These are phyloP conservation scores for Neurospora africana DNA, from an alignment of 495 filamentous ascomycete genomes.

Conservation along the genomic window DNA sequence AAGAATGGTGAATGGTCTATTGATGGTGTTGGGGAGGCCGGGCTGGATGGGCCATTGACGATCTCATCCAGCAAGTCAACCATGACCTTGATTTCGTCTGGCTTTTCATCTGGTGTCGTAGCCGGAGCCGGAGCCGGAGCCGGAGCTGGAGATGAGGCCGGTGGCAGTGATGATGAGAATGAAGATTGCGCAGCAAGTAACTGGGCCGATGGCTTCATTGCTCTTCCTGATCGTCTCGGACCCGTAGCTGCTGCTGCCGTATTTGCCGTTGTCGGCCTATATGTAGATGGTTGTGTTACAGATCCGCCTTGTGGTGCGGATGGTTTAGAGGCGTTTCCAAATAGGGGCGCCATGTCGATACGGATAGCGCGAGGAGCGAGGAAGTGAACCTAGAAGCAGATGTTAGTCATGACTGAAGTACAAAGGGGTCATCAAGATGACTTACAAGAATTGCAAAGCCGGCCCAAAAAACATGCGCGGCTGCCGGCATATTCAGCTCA, in stretches of 20 bases:
- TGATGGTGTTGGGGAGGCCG: constrained; percentile 27
- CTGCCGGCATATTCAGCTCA: constrained; percentile 28
- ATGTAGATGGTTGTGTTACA: constrained; percentile 7
- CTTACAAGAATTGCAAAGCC: constrained; percentile 47
- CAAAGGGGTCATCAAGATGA: constrained; percentile 7
- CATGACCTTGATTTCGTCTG: constrained; percentile 22
- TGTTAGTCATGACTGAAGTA: constrained; percentile 16
- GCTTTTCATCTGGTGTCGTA: neutral
- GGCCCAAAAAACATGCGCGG: constrained; percentile 47
- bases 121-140: neutral
- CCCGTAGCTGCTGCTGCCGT: neutral
- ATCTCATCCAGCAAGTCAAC: constrained; percentile 36
- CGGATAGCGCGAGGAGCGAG: constrained; percentile 42
- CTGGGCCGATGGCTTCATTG: neutral
- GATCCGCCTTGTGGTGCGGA: constrained; percentile 2
- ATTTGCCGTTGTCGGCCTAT: constrained; percentile 6
- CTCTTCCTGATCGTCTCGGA: neutral
- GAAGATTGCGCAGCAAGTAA: neutral
- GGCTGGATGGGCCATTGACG: constrained; percentile 18
- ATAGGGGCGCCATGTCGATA: constrained; percentile 47
- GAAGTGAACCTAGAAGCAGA: constrained; percentile 29
- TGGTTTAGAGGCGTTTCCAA: constrained; percentile 19
- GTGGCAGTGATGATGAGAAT: neutral
- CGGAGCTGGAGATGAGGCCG: neutral
- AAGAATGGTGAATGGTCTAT: constrained; percentile 13